Conservation (phyloP, 2,329 filamentous ascomycete species). For the Sclerotinia subarctica region DNA sequence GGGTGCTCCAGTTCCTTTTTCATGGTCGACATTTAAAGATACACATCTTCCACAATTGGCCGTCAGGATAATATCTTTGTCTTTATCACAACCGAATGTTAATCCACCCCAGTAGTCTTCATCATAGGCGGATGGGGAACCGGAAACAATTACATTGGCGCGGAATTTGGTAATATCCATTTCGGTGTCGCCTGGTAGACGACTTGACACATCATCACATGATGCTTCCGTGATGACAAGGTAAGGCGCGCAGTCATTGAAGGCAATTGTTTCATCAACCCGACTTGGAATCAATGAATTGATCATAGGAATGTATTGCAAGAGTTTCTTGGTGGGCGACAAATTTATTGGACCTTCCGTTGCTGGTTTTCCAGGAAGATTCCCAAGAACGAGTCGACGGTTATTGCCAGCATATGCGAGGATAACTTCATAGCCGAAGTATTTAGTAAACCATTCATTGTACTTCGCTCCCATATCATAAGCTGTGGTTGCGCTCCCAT, state of each 20-base stretch:
- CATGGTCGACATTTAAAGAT: conserved; percentile 70
- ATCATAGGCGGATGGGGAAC: conserved; percentile 54
- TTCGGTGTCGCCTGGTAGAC: conserved; percentile 48
- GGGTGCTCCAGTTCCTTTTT: conserved; percentile 57
- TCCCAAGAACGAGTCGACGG: conserved; percentile 58
- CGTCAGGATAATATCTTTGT: conserved; percentile 51
- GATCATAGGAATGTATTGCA: conserved; percentile 28
- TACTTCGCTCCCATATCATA: conserved; percentile 61
- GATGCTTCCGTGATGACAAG: conserved; percentile 70
- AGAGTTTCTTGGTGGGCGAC: conserved; percentile 19
- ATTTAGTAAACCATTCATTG: conserved; percentile 64
- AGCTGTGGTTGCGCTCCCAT: conserved; percentile 54
- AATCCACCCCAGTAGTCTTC: conserved; percentile 73
- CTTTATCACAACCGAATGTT: conserved; percentile 39
- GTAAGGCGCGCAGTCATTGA: conserved; percentile 73
- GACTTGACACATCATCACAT: conserved; percentile 60
- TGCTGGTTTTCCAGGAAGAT: conserved; percentile 28
- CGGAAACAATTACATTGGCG: conserved; percentile 68
- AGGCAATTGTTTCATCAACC: conserved; percentile 57
- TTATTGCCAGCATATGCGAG: conserved; percentile 65
- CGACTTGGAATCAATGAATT: conserved; percentile 24
- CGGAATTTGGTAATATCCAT: conserved; percentile 69
- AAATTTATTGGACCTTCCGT: conserved; percentile 23
- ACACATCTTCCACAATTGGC: conserved; percentile 67
- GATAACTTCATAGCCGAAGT: conserved; percentile 59